Evolutionary conservation across 139 green algal genomes (phyloP).

Genomic region (Chlorella sp.): DNA sequence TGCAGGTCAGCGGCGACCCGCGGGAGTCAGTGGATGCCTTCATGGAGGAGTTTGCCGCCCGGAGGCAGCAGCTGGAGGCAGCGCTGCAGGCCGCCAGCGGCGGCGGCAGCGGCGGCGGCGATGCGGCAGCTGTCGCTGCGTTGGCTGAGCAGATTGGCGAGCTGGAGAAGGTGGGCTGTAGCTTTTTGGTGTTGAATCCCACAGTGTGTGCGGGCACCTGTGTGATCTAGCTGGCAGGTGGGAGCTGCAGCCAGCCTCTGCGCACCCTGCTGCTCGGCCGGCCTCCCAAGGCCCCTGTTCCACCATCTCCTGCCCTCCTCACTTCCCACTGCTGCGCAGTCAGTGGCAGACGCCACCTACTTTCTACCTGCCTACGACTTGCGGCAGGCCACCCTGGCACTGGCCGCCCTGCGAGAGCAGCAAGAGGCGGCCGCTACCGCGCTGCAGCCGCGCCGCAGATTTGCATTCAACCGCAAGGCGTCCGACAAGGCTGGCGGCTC

Average conservation of each 20-base stretch:
- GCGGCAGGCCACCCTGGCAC: constrained; percentile 47
- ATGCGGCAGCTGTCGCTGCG: background rate
- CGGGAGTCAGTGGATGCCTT: constrained; percentile 33
- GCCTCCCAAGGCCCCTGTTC: background rate
- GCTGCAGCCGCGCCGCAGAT: constrained; percentile 68
- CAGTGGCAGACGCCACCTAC: constrained; percentile 68
- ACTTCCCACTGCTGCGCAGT: constrained; percentile 8
- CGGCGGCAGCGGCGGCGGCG: background rate
- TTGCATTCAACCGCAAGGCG: constrained; percentile 68
- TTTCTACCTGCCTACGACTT: constrained; percentile 78
- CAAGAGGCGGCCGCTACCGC: constrained; percentile 45
- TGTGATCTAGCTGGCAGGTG: background rate
- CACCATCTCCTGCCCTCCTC: background rate
- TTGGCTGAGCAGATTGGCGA: background rate
- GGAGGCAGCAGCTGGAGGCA: background rate
- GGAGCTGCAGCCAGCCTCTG: background rate
- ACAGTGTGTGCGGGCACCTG: background rate
- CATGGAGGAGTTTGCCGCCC: constrained; percentile 15
- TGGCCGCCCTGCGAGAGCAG: constrained; percentile 49
- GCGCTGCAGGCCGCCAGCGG: constrained; percentile 11
- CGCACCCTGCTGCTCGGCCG: no score
- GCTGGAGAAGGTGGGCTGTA: constrained; percentile 10
- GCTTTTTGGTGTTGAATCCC: no score
- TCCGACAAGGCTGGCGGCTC: background rate
- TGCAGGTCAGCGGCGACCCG: background rate